Percentiles rank a stretch among this genome's conserved stretches.
phyloP scores from a whole-genome alignment of 805 yeast genomes.

The Wickerhamomyces subpelliculosus region DNA sequence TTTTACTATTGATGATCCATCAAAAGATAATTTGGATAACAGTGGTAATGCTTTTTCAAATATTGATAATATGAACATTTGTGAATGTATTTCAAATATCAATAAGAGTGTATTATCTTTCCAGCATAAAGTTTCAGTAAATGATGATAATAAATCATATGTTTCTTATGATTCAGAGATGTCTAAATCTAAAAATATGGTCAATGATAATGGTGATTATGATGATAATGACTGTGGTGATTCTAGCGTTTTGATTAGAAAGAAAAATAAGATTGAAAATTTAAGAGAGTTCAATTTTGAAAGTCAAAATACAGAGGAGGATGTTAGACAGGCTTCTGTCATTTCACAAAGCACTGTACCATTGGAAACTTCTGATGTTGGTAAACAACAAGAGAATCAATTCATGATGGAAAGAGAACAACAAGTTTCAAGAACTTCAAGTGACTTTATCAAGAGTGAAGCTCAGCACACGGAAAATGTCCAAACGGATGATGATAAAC shows the following conservation, averaged over 20 bases:
- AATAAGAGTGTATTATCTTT: constrained; percentile 17
- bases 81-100: constrained; percentile 20
- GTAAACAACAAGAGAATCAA: background rate
- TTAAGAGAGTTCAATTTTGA: constrained; percentile 39
- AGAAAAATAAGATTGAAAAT: constrained; percentile 44
- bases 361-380: background rate
- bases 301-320: constrained; percentile 4
- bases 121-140: constrained; percentile 9
- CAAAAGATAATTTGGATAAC: background rate
- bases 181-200: constrained; percentile 20
- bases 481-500: no score
- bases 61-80: constrained; percentile 22
- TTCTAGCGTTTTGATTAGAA: constrained; percentile 31
- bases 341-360: constrained; percentile 1
- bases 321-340: background rate
- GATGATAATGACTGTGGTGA: no score
- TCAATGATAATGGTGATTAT: constrained; percentile 8
- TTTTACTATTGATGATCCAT: constrained; percentile 11
- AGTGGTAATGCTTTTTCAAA: constrained; percentile 10
- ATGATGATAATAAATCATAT: constrained; percentile 36
- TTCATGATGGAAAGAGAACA: no score
- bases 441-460: no score
- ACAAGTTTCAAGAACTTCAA: no score
- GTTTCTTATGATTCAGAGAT: constrained; percentile 54
- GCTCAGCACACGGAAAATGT: no score